Evolutionary conservation across 2,329 filamentous ascomycete species (phyloP).

Genomic region (Chalaropsis ovoidea): DNA sequence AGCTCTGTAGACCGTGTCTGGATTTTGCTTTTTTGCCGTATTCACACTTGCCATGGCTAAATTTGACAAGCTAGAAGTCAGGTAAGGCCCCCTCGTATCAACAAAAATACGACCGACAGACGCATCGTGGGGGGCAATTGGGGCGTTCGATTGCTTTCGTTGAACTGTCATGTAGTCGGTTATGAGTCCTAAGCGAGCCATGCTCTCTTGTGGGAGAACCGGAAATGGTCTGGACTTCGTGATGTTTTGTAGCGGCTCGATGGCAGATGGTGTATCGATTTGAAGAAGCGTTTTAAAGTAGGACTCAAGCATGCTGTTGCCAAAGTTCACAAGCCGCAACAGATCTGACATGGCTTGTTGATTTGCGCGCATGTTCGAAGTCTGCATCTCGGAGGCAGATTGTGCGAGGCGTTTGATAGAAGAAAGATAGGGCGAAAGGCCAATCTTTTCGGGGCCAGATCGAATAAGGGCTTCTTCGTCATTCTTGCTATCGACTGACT

Average conservation of each 20-base stretch:
- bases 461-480: slow-evolving; percentile 87
- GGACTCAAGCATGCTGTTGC: slow-evolving; percentile 72
- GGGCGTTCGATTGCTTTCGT: slow-evolving; percentile 36
- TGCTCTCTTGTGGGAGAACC: slow-evolving; percentile 62
- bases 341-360: slow-evolving; percentile 80
- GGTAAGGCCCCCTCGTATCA: slow-evolving; percentile 75
- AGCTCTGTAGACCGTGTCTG: slow-evolving; percentile 73
- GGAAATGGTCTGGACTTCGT: slow-evolving; percentile 85
- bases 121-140: slow-evolving; percentile 45
- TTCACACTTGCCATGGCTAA: slow-evolving; percentile 77
- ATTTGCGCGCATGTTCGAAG: slow-evolving; percentile 85
- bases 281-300: slow-evolving; percentile 69
- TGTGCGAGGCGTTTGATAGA: slow-evolving; percentile 83
- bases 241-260: slow-evolving; percentile 86
- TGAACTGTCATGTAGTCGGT: slow-evolving; percentile 63
- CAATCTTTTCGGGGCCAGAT: slow-evolving; percentile 71
- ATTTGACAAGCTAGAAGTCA: slow-evolving; percentile 73
- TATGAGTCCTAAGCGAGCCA: slow-evolving; percentile 66
- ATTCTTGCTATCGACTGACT: slow-evolving; percentile 85
- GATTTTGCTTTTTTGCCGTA: slow-evolving; percentile 68
- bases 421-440: slow-evolving; percentile 72
- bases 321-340: slow-evolving; percentile 63
- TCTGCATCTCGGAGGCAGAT: slow-evolving; percentile 71
- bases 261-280: slow-evolving; percentile 63
- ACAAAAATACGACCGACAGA: slow-evolving; percentile 74